Evolutionary conservation across 495 filamentous ascomycete genomes (phyloP).

Genomic region (Penicillium subrubescens): DNA sequence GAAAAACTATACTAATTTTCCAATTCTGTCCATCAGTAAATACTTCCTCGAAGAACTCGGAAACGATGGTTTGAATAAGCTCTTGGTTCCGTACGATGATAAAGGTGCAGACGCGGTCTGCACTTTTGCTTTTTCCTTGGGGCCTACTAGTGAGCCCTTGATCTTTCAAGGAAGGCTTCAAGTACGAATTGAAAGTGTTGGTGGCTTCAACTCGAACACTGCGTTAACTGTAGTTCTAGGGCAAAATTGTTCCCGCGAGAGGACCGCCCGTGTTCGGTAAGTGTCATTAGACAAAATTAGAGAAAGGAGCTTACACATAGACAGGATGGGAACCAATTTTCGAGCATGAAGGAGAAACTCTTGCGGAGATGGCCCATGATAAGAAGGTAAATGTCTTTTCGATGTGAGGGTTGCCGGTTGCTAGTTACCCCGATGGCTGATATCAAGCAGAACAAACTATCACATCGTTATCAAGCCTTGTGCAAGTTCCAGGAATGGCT

Average conservation of each 20-base stretch:
- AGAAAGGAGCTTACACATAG: conserved; percentile 25
- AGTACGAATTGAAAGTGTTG: conserved; percentile 18
- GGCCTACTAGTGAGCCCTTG: conserved; percentile 72
- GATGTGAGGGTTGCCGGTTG: background rate
- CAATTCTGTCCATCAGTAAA: conserved; percentile 57
- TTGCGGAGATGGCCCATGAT: conserved; percentile 85
- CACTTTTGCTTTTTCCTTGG: conserved; percentile 82
- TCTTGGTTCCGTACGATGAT: conserved; percentile 78
- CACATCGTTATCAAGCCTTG: conserved; percentile 77
- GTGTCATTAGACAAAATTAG: background rate
- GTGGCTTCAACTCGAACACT: background rate
- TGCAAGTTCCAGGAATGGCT: conserved; percentile 79
- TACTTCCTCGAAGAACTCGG: conserved; percentile 81
- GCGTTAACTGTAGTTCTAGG: conserved; percentile 37
- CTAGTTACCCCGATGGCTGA: conserved; percentile 22
- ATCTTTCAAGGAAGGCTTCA: conserved; percentile 79
- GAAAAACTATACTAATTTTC: background rate
- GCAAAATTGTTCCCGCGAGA: conserved; percentile 44
- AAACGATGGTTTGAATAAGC: conserved; percentile 75
- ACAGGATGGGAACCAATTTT: conserved; percentile 89
- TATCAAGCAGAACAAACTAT: conserved; percentile 65
- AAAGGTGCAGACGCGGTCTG: conserved; percentile 87
- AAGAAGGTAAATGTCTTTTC: conserved; percentile 64
- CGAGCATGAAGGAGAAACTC: conserved; percentile 85
- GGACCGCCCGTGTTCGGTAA: conserved; percentile 70